Base-by-base conservation (phyloP, 192 early-diverging fungal genomes). In the Coemansia umbellata region DNA sequence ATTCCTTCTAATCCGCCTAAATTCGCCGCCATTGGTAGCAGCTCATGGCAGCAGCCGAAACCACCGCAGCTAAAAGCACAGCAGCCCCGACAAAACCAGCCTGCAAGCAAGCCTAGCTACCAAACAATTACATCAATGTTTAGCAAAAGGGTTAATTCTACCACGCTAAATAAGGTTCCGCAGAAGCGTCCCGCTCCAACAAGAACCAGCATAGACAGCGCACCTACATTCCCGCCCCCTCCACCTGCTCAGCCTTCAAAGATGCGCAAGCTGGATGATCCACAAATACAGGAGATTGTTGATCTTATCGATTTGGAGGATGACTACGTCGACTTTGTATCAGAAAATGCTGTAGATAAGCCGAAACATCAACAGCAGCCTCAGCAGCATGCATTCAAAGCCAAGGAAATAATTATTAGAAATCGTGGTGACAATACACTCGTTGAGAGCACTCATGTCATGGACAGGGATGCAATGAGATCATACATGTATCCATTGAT, bases 401-500 rank as follows among this genome's bases (percentile, higher is more conserved):
- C 51, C 18, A 43, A 45, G 4, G 63, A 74, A 32, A 15, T 63
- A 31, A 40, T 39, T 8, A n/a, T 61, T 41, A 53, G 39, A 15
- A 58, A 50, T n/a, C 45, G 47, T n/a, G 72, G 72, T 26, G 72
- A 75, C 50, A 75, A 75, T 32, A 31, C 57, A 11, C 45, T 75
- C 23, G 65, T 58, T 14, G 72, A 75, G 40, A 41, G 31, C 15
- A 44, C 60, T 17, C 74, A 77, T 35, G 15, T 11, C 21, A 59
- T 77, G 56, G 44, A 77, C n/a, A 21, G 22, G 4, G 24, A 48
- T 10, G 67, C 74, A 17, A 60, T 77, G 55, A 21, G 32, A 21
- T 66, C 66, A 13, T 77, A 66, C 36, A 18, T 77, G n/a, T 77
- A 77, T 13, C 74, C 74, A 11, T 39, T 77, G 39, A 55, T 69